Evolutionary conservation across 768 basidiomycete genomes (phyloP).

Genomic region (Hemileccinum rubropunctum): DNA sequence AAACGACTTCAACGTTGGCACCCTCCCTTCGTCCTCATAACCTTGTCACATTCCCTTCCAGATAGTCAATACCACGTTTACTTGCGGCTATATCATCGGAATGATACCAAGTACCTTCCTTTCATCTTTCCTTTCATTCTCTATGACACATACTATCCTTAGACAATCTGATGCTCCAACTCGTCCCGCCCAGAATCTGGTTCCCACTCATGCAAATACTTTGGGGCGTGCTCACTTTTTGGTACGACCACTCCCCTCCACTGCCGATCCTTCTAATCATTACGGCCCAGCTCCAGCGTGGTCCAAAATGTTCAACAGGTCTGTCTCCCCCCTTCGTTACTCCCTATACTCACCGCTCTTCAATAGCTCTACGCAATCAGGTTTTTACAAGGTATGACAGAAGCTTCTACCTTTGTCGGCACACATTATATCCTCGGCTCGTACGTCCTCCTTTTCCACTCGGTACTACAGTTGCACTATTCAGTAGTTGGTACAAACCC

Average conservation of each 20-base stretch:
- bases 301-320: conserved; percentile 59
- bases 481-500: conserved; percentile 62
- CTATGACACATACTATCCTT: conserved; percentile 6
- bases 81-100: conserved; percentile 72
- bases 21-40: background rate
- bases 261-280: background rate
- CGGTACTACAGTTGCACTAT: background rate
- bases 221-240: conserved; percentile 66
- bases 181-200: conserved; percentile 62
- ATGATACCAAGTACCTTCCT: conserved; percentile 59
- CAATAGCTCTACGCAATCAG: conserved; percentile 63
- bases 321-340: background rate
- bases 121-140: background rate
- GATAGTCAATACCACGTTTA: conserved; percentile 70
- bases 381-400: conserved; percentile 70
- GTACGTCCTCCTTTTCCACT: conserved; percentile 37
- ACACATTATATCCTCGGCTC: conserved; percentile 71
- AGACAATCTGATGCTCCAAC: conserved; percentile 68
- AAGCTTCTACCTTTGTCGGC: conserved; percentile 76
- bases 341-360: background rate
- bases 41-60: conserved; percentile 14
- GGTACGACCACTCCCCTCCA: conserved; percentile 33
- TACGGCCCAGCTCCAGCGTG: conserved; percentile 47
- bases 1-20: conserved; percentile 55
- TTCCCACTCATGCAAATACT: conserved; percentile 62